Conservation (phyloP, 106 monocot species). For the Chionographis japonica region DNA sequence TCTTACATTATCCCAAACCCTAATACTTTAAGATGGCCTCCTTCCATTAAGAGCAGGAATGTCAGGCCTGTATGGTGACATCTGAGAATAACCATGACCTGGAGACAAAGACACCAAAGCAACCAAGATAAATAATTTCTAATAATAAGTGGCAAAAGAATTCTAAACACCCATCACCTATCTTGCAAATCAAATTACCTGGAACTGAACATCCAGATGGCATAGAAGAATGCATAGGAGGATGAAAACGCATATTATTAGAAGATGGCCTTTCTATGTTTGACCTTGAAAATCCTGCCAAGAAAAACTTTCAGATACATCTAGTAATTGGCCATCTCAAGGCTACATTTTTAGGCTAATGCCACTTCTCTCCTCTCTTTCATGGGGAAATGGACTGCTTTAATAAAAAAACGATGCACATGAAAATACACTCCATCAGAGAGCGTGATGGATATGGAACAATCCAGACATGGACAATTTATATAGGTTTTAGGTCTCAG, state of each 20-base stretch:
- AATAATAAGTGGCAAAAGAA: background rate
- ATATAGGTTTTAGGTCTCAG: no score
- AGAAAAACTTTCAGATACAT: constrained; percentile 4
- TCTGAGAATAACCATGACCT: constrained; percentile 49
- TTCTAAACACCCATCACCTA: background rate
- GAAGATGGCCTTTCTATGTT: constrained; percentile 56
- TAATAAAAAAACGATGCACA: background rate
- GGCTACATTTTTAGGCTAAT: background rate
- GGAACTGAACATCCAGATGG: constrained; percentile 38
- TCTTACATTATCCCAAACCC: constrained; percentile 15
- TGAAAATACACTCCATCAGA: no score
- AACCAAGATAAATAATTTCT: background rate
- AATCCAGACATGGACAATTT: no score
- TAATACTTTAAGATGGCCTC: constrained; percentile 53
- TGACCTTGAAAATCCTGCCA: constrained; percentile 53
- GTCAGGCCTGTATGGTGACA: constrained; percentile 52
- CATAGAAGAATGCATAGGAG: constrained; percentile 31
- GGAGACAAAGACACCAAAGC: constrained; percentile 18
- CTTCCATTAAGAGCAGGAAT: constrained; percentile 61
- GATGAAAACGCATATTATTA: constrained; percentile 44
- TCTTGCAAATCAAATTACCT: constrained; percentile 27
- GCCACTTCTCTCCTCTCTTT: background rate
- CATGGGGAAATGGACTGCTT: background rate
- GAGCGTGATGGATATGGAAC: no score
- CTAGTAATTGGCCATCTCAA: background rate